These are phyloP conservation scores for Rhynchosporium graminicola DNA, from an alignment of 2,329 filamentous ascomycete genomes.

Conservation along the genomic window DNA sequence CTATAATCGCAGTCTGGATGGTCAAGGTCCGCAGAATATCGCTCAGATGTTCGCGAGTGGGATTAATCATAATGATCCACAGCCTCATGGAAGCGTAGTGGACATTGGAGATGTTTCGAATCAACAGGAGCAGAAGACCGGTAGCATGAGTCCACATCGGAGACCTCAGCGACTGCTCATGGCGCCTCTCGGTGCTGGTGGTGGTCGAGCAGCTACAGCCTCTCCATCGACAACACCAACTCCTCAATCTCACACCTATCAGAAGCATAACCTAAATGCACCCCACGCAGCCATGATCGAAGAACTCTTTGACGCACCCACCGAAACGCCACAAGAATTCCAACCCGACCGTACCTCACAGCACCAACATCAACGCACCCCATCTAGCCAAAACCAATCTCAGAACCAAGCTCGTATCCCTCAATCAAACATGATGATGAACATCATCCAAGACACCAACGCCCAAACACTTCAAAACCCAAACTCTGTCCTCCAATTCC, in stretches of 20 bases:
- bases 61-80: slow-evolving; percentile 59
- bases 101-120: slow-evolving; percentile 58
- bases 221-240: slow-evolving; percentile 37
- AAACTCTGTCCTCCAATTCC: slow-evolving; percentile 47
- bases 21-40: slow-evolving; percentile 75
- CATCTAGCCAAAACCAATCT: background rate
- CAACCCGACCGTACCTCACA: too few species aligned
- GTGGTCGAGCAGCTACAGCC: slow-evolving; percentile 24
- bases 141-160: slow-evolving; percentile 35
- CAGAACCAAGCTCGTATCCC: slow-evolving; percentile 53
- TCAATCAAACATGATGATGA: slow-evolving; percentile 64
- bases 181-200: slow-evolving; percentile 32
- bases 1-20: slow-evolving; percentile 89
- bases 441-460: slow-evolving; percentile 65
- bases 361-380: too few species aligned
- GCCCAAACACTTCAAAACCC: slow-evolving; percentile 47
- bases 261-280: slow-evolving; percentile 25
- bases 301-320: slow-evolving; percentile 57
- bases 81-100: slow-evolving; percentile 57
- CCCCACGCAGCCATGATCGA: slow-evolving; percentile 56
- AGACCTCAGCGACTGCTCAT: slow-evolving; percentile 40
- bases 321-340: slow-evolving; percentile 49
- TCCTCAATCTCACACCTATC: slow-evolving; percentile 34
- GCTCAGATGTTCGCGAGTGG: slow-evolving; percentile 81
- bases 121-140: slow-evolving; percentile 31